Evolutionary conservation across 805 yeast genomes (phyloP).

Genomic region (Saccharomycopsis guyanensis): DNA sequence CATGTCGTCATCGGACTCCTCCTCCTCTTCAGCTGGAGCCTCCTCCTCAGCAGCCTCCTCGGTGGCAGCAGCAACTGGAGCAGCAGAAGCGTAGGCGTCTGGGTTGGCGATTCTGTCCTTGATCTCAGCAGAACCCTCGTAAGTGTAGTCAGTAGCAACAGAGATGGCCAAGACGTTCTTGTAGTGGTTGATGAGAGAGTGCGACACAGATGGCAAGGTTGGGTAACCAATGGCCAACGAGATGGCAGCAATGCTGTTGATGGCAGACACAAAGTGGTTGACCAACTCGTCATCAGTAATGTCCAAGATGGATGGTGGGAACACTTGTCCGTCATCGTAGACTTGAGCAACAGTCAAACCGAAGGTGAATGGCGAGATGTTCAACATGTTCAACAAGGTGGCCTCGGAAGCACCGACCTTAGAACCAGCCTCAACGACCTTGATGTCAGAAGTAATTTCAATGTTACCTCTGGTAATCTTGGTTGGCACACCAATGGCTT

Average conservation of each 20-base stretch:
- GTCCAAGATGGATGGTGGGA: slow-evolving; percentile 95
- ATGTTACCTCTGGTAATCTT: slow-evolving; percentile 99
- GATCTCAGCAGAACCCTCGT: slow-evolving; percentile 98
- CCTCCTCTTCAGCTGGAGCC: slow-evolving; percentile 69
- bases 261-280: slow-evolving; percentile 84
- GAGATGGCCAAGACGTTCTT: slow-evolving; percentile 97
- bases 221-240: slow-evolving; percentile 99
- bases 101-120: slow-evolving; percentile 99
- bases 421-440: slow-evolving; percentile 79
- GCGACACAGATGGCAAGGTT: slow-evolving; percentile 98
- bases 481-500: slow-evolving; percentile 99
- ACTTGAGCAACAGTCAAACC: slow-evolving; percentile 97
- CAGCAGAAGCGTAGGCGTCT: slow-evolving; percentile 99
- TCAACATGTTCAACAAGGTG: slow-evolving; percentile 94
- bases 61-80: slow-evolving; percentile 88
- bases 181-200: slow-evolving; percentile 98
- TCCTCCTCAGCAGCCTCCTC: slow-evolving; percentile 56
- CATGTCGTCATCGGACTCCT: slow-evolving; percentile 78
- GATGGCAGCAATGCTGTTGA: slow-evolving; percentile 88
- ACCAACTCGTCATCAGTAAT: slow-evolving; percentile 97
- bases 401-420: slow-evolving; percentile 99
- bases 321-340: slow-evolving; percentile 97
- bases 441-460: slow-evolving; percentile 96
- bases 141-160: slow-evolving; percentile 97
- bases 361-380: slow-evolving; percentile 99